These are phyloP conservation scores for Eragrostis nindensis DNA, from an alignment of 176 grass and related monocot genomes.

Conservation along the genomic window DNA sequence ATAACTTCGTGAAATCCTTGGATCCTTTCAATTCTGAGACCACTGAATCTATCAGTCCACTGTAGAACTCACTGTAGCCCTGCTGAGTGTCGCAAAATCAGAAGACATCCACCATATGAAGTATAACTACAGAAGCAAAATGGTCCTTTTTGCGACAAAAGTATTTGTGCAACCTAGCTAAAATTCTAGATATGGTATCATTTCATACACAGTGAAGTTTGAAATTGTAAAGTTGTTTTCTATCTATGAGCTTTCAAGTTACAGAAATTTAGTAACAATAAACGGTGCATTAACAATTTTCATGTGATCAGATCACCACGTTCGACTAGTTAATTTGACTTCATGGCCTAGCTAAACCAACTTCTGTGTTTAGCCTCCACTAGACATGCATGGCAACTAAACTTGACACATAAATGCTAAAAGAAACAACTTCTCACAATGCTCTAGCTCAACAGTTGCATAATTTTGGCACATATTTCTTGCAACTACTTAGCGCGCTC, in stretches of 20 bases:
- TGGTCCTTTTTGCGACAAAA: not conserved
- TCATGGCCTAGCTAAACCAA: slow-evolving; percentile 24
- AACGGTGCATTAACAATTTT: not conserved
- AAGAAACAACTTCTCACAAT: not conserved
- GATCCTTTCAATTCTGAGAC: slow-evolving; percentile 73
- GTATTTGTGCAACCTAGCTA: slow-evolving; percentile 22
- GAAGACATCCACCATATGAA: slow-evolving; percentile 35
- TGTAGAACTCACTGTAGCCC: slow-evolving; percentile 66
- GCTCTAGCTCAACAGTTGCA: slow-evolving; percentile 8
- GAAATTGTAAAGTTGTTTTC: slow-evolving; percentile 11
- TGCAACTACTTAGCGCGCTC: slow-evolving; percentile 6
- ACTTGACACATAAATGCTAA: slow-evolving; percentile 17
- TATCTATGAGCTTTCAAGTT: slow-evolving; percentile 24
- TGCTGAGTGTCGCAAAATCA: slow-evolving; percentile 39
- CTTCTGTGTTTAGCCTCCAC: slow-evolving; percentile 15
- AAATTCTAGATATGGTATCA: slow-evolving; percentile 14
- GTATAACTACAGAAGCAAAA: slow-evolving; percentile 5
- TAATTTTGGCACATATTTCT: not conserved
- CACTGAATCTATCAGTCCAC: slow-evolving; percentile 63
- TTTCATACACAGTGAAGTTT: slow-evolving; percentile 5
- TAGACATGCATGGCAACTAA: not conserved
- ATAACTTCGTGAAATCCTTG: slow-evolving; percentile 83
- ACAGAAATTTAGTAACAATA: not conserved
- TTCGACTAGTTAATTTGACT: not conserved
- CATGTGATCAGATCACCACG: not conserved